These are phyloP conservation scores for Boletus sp. DNA, from an alignment of 1,284 basidiomycete genomes.

Conservation along the genomic window DNA sequence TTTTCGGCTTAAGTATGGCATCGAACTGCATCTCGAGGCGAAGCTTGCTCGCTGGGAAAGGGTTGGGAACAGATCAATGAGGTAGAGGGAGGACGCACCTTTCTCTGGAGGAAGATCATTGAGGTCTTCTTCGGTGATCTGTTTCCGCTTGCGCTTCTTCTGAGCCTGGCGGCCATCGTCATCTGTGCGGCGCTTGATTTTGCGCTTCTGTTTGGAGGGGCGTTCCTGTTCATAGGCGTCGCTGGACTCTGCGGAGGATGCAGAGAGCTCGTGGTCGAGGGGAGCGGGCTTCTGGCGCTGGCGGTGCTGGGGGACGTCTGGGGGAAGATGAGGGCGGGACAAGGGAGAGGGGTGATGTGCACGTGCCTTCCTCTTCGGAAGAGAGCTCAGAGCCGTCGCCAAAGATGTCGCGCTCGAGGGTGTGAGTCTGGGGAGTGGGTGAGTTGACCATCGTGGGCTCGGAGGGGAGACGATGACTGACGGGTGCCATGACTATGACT, in stretches of 20 bases:
- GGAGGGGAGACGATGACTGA: too few species aligned
- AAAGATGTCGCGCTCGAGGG: constrained; percentile 67
- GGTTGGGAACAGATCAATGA: not conserved
- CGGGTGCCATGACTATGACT: constrained; percentile 15
- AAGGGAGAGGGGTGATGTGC: accelerated
- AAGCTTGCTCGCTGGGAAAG: constrained; percentile 52
- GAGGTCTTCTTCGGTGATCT: constrained; percentile 56
- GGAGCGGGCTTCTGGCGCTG: constrained; percentile 27
- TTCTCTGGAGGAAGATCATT: constrained; percentile 66
- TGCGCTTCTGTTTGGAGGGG: constrained; percentile 27
- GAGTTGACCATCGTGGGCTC: too few species aligned
- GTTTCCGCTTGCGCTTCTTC: constrained; percentile 45
- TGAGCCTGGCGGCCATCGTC: constrained; percentile 38
- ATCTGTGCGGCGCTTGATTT: constrained; percentile 21
- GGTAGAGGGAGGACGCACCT: constrained; percentile 44
- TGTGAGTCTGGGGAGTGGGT: constrained; percentile 19
- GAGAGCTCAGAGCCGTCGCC: constrained; percentile 76
- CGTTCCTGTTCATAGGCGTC: constrained; percentile 67
- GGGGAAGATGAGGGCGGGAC: not conserved
- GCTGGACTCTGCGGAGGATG: constrained; percentile 59
- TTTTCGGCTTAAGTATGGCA: constrained; percentile 79
- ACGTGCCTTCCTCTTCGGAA: constrained; percentile 62
- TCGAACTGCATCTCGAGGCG: constrained; percentile 74
- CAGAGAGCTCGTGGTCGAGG: constrained; percentile 40
- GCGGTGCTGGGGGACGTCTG: constrained; percentile 35